Percentiles rank a stretch among this genome's conserved stretches.
Conservation (phyloP, 1,284 basidiomycete genomes). For the Puccinia triticina region DNA sequence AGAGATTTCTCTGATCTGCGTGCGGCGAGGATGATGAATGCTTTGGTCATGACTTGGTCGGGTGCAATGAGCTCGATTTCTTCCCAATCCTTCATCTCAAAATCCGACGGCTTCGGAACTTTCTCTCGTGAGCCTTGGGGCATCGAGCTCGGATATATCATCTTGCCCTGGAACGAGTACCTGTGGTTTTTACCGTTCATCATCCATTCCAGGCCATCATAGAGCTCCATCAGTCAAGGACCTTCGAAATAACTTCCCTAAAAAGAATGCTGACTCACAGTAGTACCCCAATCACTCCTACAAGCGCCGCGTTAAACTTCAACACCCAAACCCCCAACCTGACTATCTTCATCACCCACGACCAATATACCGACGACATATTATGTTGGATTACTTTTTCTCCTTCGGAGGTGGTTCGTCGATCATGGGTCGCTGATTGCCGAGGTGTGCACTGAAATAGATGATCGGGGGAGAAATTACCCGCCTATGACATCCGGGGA, state of each 20-base stretch:
- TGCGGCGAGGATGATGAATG: constrained; percentile 44
- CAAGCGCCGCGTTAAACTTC: constrained; percentile 37
- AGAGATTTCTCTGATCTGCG: constrained; percentile 3
- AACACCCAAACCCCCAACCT: constrained; percentile 15
- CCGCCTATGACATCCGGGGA: too few species aligned
- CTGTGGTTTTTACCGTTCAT: background rate
- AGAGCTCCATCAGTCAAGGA: background rate
- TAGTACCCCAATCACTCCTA: constrained; percentile 17
- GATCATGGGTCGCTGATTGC: too few species aligned
- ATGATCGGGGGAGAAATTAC: too few species aligned
- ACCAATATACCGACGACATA: constrained; percentile 15
- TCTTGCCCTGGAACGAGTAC: constrained; percentile 47
- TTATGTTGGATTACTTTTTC: too few species aligned
- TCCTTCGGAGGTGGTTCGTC: too few species aligned
- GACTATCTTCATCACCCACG: constrained; percentile 12
- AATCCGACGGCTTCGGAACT: constrained; percentile 29
- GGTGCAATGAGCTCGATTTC: constrained; percentile 38
- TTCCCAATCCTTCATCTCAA: constrained; percentile 40
- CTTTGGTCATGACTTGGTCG: constrained; percentile 37
- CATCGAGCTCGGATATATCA: constrained; percentile 49
- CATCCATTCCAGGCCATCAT: background rate
- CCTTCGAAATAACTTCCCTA: too few species aligned
- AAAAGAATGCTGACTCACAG: background rate
- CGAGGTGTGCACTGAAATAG: too few species aligned
- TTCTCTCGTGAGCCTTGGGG: constrained; percentile 40